A percentile compares a stretch with the other conserved stretches of the same genome.
These are phyloP conservation scores for Exsudoporus frostii DNA, from an alignment of 768 basidiomycete genomes.

Conservation along the genomic window DNA sequence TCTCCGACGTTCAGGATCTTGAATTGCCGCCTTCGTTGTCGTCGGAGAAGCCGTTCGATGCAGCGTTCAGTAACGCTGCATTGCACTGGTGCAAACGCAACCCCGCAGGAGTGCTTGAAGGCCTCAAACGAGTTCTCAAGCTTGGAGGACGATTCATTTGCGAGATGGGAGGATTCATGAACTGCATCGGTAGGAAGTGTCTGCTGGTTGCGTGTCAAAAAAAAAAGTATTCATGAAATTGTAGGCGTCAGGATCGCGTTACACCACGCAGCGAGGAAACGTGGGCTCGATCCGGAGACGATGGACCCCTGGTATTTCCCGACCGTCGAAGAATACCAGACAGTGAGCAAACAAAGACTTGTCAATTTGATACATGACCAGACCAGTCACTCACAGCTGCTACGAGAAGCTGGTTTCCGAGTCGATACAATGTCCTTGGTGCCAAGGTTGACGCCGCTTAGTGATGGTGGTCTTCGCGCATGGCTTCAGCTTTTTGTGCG, in stretches of 20 bases:
- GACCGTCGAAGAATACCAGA: slow-evolving; percentile 59
- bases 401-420: slow-evolving; percentile 55
- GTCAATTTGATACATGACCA: slow-evolving; percentile 1
- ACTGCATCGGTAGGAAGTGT: slow-evolving; percentile 52
- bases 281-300: slow-evolving; percentile 54
- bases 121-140: slow-evolving; percentile 59
- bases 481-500: slow-evolving; percentile 72
- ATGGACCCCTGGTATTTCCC: slow-evolving; percentile 89
- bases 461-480: slow-evolving; percentile 47
- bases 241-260: slow-evolving; percentile 61
- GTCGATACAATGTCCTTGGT: slow-evolving; percentile 51
- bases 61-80: slow-evolving; percentile 76
- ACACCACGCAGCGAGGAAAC: slow-evolving; percentile 46
- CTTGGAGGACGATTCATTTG: slow-evolving; percentile 68
- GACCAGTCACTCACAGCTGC: slow-evolving; percentile 39
- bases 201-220: background rate
- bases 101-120: slow-evolving; percentile 61
- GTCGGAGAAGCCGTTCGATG: slow-evolving; percentile 52
- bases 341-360: slow-evolving; percentile 35
- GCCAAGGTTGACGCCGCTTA: slow-evolving; percentile 53
- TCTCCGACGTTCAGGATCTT: slow-evolving; percentile 54
- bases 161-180: slow-evolving; percentile 78
- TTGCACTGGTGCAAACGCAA: slow-evolving; percentile 85
- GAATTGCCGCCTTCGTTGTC: slow-evolving; percentile 31
- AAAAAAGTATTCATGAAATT: background rate